These are phyloP conservation scores for Medicago lupulina DNA, from an alignment of 306 rosid species.

Conservation along the genomic window DNA sequence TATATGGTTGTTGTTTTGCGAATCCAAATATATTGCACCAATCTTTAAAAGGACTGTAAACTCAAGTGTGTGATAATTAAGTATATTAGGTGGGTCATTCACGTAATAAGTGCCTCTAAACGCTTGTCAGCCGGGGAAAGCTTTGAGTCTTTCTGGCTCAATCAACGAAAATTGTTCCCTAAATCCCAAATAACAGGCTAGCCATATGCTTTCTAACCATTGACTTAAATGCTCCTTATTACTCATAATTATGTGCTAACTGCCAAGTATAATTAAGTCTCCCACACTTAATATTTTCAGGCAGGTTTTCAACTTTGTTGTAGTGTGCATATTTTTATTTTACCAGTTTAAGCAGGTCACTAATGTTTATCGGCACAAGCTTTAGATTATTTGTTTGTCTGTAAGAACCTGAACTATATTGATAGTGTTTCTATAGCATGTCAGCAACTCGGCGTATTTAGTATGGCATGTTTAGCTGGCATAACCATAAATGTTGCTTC, in stretches of 20 bases:
- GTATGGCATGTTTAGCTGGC: not conserved
- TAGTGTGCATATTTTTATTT: not conserved
- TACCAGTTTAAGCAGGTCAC: not conserved
- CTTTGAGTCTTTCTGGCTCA: not conserved
- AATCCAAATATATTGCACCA: slow-evolving; percentile 10
- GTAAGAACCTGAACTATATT: not conserved
- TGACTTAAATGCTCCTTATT: not conserved
- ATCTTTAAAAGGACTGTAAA: not conserved
- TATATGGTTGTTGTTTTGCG: not conserved
- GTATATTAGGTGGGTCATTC: slow-evolving; percentile 1
- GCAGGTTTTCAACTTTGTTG: slow-evolving; percentile 15
- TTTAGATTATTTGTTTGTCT: not conserved
- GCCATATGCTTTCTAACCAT: not conserved
- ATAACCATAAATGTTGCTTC: not conserved
- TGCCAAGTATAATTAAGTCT: not conserved
- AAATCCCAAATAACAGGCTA: not conserved
- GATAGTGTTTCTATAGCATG: slow-evolving; percentile 5
- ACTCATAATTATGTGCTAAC: not conserved
- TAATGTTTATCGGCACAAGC: not conserved
- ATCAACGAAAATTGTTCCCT: not conserved
- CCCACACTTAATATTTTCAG: slow-evolving; percentile 6
- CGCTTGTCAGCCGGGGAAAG: not conserved
- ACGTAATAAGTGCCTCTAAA: slow-evolving; percentile 20
- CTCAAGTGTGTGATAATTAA: not conserved
- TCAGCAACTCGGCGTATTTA: not conserved